Evolutionary conservation across 352 stramenopile genomes (phyloP).

Genomic region (Phytophthora megakarya): DNA sequence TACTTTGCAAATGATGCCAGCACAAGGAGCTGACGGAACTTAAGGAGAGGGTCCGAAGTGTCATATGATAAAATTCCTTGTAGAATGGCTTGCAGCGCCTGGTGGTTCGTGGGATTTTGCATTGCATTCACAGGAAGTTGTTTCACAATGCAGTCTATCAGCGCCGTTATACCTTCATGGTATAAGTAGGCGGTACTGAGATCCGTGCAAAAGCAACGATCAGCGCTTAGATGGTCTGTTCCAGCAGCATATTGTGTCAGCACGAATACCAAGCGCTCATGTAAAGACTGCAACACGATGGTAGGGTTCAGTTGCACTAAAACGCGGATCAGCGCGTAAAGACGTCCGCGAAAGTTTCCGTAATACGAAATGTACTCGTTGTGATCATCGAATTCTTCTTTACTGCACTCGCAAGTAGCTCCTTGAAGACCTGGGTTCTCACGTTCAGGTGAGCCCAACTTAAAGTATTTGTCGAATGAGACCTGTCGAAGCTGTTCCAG

Average conservation of each 20-base stretch:
- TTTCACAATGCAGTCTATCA: conserved; percentile 81
- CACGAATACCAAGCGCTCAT: conserved; percentile 65
- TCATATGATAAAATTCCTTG: conserved; percentile 60
- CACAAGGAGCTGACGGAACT: conserved; percentile 75
- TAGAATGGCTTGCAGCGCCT: conserved; percentile 53
- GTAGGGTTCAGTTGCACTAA: conserved; percentile 64
- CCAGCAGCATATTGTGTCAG: conserved; percentile 48
- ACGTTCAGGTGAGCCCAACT: conserved; percentile 68
- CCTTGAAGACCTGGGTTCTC: conserved; percentile 40
- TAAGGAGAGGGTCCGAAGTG: conserved; percentile 65
- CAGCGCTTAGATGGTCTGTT: conserved; percentile 54
- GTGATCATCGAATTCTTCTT: conserved; percentile 77
- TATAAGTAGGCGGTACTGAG: conserved; percentile 70
- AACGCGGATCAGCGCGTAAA: conserved; percentile 76
- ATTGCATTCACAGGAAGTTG: conserved; percentile 55
- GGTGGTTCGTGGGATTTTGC: conserved; percentile 45
- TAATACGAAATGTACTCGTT: conserved; percentile 76
- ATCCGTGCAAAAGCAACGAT: conserved; percentile 62
- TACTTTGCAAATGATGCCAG: conserved; percentile 78
- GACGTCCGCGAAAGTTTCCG: conserved; percentile 77
- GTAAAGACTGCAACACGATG: conserved; percentile 53
- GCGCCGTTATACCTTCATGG: conserved; percentile 73
- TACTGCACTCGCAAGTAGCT: conserved; percentile 45
- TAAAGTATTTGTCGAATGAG: conserved; percentile 85
- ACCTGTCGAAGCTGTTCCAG: conserved; percentile 58